Percentiles rank a stretch among this genome's conserved stretches.
These are phyloP conservation scores for Leccinum pachyderme DNA, from an alignment of 1,284 basidiomycete genomes.

Conservation along the genomic window DNA sequence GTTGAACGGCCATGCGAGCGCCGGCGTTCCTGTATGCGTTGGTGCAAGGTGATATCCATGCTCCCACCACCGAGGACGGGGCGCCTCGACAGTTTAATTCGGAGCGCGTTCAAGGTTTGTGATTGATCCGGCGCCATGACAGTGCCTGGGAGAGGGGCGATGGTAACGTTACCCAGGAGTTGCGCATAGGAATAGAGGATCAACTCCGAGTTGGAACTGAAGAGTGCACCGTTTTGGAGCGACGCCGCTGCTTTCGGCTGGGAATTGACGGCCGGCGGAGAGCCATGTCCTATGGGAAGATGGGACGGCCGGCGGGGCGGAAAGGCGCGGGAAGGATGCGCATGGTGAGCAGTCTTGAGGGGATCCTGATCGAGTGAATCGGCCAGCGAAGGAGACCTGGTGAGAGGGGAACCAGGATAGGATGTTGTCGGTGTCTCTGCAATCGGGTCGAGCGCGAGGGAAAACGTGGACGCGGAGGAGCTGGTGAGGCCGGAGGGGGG, in stretches of 20 bases:
- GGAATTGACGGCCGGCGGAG: conserved; percentile 22
- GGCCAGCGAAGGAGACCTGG: conserved; percentile 25
- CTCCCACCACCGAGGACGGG: conserved; percentile 69
- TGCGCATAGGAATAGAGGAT: conserved; percentile 89
- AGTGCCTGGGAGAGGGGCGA: conserved; percentile 36
- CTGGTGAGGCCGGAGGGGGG: conserved; percentile 35
- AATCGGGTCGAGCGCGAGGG: conserved; percentile 68
- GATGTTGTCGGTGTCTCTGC: conserved; percentile 49
- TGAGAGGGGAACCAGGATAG: conserved; percentile 40
- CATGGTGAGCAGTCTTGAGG: conserved; percentile 16
- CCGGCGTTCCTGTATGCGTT: conserved; percentile 35
- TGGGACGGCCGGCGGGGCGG: conserved; percentile 37
- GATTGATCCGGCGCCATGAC: conserved; percentile 39
- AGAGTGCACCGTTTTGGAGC: conserved; percentile 41
- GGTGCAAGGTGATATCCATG: conserved; percentile 63
- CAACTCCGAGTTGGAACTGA: conserved; percentile 55
- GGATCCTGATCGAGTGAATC: conserved; percentile 16
- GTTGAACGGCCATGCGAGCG: conserved; percentile 47
- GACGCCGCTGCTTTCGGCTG: conserved; percentile 17
- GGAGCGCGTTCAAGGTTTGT: conserved; percentile 45
- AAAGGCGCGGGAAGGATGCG: conserved; percentile 18
- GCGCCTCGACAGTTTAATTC: conserved; percentile 47
- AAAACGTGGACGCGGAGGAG: conserved; percentile 58
- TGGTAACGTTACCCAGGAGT: conserved; percentile 63
- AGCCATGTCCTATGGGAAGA: conserved; percentile 48